Conservation (phyloP, 345 rosid genomes). For the Trapa incisa region DNA sequence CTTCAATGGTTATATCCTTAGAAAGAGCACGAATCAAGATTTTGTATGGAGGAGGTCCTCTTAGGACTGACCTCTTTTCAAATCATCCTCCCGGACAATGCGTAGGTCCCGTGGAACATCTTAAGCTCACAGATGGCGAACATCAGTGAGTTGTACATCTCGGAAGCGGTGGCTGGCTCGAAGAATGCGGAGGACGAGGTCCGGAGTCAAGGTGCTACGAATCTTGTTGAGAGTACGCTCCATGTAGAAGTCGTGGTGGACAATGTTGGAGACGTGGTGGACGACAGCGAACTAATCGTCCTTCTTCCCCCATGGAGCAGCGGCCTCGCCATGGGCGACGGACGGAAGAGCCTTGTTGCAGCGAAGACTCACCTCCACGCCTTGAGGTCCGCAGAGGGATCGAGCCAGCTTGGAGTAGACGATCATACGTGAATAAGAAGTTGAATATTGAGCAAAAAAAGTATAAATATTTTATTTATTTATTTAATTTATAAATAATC, state of each 20-base stretch:
- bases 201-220: conserved; percentile 42
- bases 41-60: conserved; percentile 59
- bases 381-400: neutral
- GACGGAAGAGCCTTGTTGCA: neutral
- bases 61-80: conserved; percentile 54
- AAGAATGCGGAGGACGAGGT: conserved; percentile 75
- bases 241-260: conserved; percentile 67
- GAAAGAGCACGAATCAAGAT: conserved; percentile 80
- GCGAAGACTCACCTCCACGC: neutral
- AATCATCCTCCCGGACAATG: conserved; percentile 70
- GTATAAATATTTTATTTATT: too few species aligned
- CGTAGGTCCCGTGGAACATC: conserved; percentile 80
- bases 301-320: conserved; percentile 14
- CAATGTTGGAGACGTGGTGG: conserved; percentile 68
- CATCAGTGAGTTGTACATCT: conserved; percentile 54
- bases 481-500: too few species aligned
- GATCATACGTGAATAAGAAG: neutral
- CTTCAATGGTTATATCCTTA: conserved; percentile 64
- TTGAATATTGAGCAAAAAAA: too few species aligned
- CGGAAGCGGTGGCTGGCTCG: conserved; percentile 58
- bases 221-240: conserved; percentile 61
- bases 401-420: neutral
- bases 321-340: neutral
- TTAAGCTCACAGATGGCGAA: conserved; percentile 71
- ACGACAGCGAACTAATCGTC: conserved; percentile 71